Evolutionary conservation across 1,139 yeast species (phyloP).

Genomic region (Diutina pseudorugosa): DNA sequence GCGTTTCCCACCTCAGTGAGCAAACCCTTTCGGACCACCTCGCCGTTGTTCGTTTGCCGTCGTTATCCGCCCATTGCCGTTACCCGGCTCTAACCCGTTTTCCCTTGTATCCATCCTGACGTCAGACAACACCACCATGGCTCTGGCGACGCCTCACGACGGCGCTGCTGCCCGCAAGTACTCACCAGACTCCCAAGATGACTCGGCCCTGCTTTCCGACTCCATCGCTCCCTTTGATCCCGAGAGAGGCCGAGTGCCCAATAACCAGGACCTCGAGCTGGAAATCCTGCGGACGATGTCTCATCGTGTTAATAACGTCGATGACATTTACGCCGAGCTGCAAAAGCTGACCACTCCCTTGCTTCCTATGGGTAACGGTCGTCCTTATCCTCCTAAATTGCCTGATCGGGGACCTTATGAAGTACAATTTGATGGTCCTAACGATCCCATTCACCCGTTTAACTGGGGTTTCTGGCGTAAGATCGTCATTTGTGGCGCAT

Average conservation of each 20-base stretch:
- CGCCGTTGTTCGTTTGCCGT: too few species aligned
- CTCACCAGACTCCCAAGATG: neutral
- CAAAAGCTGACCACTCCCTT: conserved; percentile 10
- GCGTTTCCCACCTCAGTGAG: too few species aligned
- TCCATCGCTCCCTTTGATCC: neutral
- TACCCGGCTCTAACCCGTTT: neutral
- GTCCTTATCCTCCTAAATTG: conserved; percentile 38
- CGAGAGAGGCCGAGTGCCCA: neutral
- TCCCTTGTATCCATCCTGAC: neutral
- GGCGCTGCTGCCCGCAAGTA: neutral
- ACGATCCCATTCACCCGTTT: conserved; percentile 52
- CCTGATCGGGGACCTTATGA: conserved; percentile 40
- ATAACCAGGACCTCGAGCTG: neutral
- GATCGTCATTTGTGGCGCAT: conserved; percentile 18
- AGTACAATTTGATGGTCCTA: conserved; percentile 48
- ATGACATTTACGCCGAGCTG: conserved; percentile 12
- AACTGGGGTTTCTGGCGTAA: conserved; percentile 41
- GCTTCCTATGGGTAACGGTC: conserved; percentile 44
- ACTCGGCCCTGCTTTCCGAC: neutral
- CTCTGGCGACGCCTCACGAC: neutral
- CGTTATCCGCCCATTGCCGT: neutral
- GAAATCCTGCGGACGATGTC: conserved; percentile 7
- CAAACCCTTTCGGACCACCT: too few species aligned
- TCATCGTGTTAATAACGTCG: conserved; percentile 17
- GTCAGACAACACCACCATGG: neutral